Evolutionary conservation across 176 grass and related monocot genomes (phyloP), one percentile per base, ranked within the genome.

Genomic region (Aegilops bicornis): DNA sequence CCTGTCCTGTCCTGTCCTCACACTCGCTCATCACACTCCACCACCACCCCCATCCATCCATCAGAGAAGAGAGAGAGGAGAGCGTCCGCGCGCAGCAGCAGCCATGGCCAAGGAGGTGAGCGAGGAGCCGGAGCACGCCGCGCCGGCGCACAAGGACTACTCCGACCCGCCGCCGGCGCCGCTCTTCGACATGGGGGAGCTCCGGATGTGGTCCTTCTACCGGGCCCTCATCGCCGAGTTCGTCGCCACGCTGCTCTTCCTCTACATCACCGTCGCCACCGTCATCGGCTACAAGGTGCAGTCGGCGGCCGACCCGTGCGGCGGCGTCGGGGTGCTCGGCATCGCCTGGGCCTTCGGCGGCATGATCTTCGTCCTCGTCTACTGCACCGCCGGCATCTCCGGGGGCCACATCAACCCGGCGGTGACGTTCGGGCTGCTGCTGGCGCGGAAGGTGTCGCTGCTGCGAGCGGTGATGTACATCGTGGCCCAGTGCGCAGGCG

Each of bases 281-380:
- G 89, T 94, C 29, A 94, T 94, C 64, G 92, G 89, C 10, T 91
- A 94, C 89, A 94, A 89, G 24, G 89, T 86, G 56, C 87, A 92
- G 76, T 87, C 87, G 2, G 47, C 89, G 10, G 2, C 60, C 10
- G 30, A 62, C 52, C 64, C 75, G 2, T 96, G 96, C 80, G 84
- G 72, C 74, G 96, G 96, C 19, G 96, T 98, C 13, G 96, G 96
- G 15, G 31, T 95, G 8, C 92, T 98, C 27, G 96, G 91, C 77
- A 98, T 98, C 86, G 96, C 96, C 0, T 95, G 96, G 96, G 96
- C 96, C 1, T 98, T 98, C 76, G 96, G 96, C 9, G 96, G 96
- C 76, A 98, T 98, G 96, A 98, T 98, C 64, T 98, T 98, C 80
- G 88, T 98, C 25, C 96, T 98, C 20, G 96, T 98, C 76, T 98